phyloP scores from a whole-genome alignment of 371 early-diverging fungal species.

The Apophysomyces trapeziformis region DNA sequence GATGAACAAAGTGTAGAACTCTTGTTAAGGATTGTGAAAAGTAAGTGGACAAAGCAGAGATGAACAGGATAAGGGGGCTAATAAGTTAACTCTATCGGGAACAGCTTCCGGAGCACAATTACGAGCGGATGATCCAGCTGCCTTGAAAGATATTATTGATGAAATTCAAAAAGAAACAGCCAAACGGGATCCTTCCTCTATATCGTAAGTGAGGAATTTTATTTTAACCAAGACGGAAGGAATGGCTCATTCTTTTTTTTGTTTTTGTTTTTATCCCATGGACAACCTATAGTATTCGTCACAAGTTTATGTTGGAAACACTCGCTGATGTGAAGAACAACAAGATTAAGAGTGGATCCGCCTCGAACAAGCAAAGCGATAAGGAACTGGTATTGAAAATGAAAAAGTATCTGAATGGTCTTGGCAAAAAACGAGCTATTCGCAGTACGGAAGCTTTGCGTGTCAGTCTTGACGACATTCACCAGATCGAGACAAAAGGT shows the following conservation, averaged over 20 bases:
- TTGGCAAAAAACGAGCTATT: conserved; percentile 67
- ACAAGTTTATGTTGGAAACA: conserved; percentile 94
- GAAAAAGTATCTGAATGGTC: conserved; percentile 79
- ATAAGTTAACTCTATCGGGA: too few relatives aligned
- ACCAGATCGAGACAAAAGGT: conserved; percentile 80
- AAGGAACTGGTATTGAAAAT: conserved; percentile 71
- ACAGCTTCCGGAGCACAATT: conserved; percentile 85
- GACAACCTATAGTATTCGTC: conserved; percentile 59
- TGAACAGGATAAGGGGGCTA: neutral
- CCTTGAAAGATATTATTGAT: conserved; percentile 86
- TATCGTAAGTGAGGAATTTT: conserved; percentile 43
- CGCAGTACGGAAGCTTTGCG: conserved; percentile 77
- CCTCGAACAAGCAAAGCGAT: conserved; percentile 53
- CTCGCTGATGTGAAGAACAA: conserved; percentile 93
- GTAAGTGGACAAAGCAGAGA: conserved; percentile 41
- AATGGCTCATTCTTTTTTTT: conserved; percentile 1
- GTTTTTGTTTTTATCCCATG: too few relatives aligned
- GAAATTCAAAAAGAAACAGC: conserved; percentile 65
- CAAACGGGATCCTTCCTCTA: conserved; percentile 48
- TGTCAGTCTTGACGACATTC: conserved; percentile 89
- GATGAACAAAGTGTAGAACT: conserved; percentile 88
- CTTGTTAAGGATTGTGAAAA: conserved; percentile 79
- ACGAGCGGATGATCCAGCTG: conserved; percentile 88
- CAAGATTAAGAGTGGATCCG: conserved; percentile 71
- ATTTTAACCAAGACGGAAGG: conserved; percentile 19